phyloP scores from a whole-genome alignment of 306 rosid genomes.

The Urtica urens region DNA sequence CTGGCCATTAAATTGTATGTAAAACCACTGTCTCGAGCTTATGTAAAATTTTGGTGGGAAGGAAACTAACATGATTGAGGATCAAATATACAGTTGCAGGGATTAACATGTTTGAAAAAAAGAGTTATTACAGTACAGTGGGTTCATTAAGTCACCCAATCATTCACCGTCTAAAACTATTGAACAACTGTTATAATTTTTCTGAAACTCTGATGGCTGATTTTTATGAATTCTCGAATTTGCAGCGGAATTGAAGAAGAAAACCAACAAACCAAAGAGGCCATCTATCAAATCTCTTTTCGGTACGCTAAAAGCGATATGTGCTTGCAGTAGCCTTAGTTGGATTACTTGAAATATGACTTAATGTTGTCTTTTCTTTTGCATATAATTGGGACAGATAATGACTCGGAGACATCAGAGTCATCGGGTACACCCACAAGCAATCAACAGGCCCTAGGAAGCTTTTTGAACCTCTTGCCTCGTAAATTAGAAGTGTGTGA shows the following conservation, averaged over 20 bases:
- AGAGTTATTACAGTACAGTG: no score
- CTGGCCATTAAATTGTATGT: neutral
- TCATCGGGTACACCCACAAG: slow-evolving; percentile 31
- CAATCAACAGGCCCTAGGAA: slow-evolving; percentile 42
- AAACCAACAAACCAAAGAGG: slow-evolving; percentile 54
- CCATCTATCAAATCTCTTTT: slow-evolving; percentile 82
- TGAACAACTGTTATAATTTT: neutral
- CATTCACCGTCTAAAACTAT: neutral
- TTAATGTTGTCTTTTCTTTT: slow-evolving; percentile 16
- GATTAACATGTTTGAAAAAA: no score
- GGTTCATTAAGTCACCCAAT: no score
- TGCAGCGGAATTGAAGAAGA: slow-evolving; percentile 87
- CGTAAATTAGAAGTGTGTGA: slow-evolving; percentile 39
- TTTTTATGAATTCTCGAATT: slow-evolving; percentile 14
- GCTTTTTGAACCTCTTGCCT: slow-evolving; percentile 68
- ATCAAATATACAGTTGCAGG: no score
- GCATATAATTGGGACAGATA: slow-evolving; percentile 27
- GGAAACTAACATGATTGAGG: no score
- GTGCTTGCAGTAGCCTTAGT: slow-evolving; percentile 8
- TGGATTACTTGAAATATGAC: neutral
- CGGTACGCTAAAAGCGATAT: slow-evolving; percentile 39
- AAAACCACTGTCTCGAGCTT: no score
- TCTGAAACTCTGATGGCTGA: neutral
- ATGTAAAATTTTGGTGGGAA: no score
- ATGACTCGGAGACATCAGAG: slow-evolving; percentile 42